Evolutionary conservation across 371 early-diverging fungal species (phyloP).

Genomic region (Mucor mucedo): DNA sequence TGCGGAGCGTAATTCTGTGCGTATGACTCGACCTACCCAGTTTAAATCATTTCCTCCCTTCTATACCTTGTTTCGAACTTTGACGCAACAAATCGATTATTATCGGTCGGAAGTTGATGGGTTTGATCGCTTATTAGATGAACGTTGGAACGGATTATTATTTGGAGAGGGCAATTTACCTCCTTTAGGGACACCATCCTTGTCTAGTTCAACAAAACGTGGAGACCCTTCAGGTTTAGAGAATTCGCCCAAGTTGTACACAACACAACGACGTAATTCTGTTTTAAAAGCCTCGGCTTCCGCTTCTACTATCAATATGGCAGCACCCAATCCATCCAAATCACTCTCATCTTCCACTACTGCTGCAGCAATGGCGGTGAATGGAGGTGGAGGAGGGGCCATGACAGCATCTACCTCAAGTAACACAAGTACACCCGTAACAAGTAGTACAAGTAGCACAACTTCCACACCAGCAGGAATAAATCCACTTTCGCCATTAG

Average conservation of each 20-base stretch:
- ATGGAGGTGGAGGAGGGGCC: not conserved
- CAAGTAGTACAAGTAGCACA: too few relatives aligned
- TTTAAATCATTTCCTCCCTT: constrained; percentile 70
- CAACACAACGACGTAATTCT: not conserved
- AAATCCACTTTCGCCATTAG: constrained; percentile 44
- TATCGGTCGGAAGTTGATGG: constrained; percentile 65
- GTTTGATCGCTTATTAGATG: constrained; percentile 61
- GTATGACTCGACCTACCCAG: constrained; percentile 40
- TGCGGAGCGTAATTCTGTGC: constrained; percentile 37
- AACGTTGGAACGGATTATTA: constrained; percentile 59
- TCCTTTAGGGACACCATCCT: not conserved
- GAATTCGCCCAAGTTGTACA: not conserved
- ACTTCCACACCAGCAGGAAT: too few relatives aligned
- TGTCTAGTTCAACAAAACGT: not conserved
- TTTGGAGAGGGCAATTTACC: constrained; percentile 28
- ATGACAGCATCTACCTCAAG: constrained; percentile 2
- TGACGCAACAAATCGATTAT: constrained; percentile 69
- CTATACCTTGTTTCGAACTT: constrained; percentile 64
- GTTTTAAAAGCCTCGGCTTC: not conserved
- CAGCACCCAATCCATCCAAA: not conserved
- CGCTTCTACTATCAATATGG: not conserved
- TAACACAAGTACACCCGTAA: too few relatives aligned
- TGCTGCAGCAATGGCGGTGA: not conserved
- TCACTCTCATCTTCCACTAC: not conserved
- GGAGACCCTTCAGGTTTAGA: not conserved